Conservation (phyloP, 805 yeast species). For the Nematodospora valgi region DNA sequence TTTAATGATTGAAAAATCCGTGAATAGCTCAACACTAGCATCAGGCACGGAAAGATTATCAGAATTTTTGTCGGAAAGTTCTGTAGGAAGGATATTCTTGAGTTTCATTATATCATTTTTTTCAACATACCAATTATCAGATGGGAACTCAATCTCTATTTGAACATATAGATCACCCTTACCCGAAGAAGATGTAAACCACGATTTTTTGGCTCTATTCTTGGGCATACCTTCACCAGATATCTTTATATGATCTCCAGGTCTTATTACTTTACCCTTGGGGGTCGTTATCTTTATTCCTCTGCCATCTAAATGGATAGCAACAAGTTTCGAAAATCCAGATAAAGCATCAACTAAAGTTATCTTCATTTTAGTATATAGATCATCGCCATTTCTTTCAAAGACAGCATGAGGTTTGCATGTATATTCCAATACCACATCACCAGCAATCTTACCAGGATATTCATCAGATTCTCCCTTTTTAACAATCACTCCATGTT, state of each 20-base stretch:
- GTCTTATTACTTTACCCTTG: constrained; percentile 76
- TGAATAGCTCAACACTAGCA: constrained; percentile 36
- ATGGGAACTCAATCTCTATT: constrained; percentile 76
- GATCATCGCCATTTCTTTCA: constrained; percentile 57
- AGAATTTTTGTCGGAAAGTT: constrained; percentile 21
- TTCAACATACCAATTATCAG: constrained; percentile 81
- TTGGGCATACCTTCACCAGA: constrained; percentile 84
- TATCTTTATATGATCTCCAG: constrained; percentile 65
- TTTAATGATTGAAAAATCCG: constrained; percentile 29
- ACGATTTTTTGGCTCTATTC: constrained; percentile 20
- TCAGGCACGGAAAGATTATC: constrained; percentile 26
- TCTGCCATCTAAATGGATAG: constrained; percentile 79
- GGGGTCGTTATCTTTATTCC: constrained; percentile 62
- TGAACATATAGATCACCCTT: constrained; percentile 71
- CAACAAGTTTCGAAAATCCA: constrained; percentile 66
- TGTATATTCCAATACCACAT: constrained; percentile 61
- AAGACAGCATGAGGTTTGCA: constrained; percentile 49
- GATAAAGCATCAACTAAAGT: constrained; percentile 79
- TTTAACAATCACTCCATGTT: constrained; percentile 58
- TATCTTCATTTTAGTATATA: constrained; percentile 57
- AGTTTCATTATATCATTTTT: constrained; percentile 57
- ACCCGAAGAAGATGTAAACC: constrained; percentile 26
- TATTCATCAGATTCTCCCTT: constrained; percentile 75
- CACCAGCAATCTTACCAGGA: constrained; percentile 72
- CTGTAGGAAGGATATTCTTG: constrained; percentile 51